Percentiles rank a stretch among this genome's conserved stretches.
Conservation (phyloP, 306 rosid species). For the Prosopis cineraria region DNA sequence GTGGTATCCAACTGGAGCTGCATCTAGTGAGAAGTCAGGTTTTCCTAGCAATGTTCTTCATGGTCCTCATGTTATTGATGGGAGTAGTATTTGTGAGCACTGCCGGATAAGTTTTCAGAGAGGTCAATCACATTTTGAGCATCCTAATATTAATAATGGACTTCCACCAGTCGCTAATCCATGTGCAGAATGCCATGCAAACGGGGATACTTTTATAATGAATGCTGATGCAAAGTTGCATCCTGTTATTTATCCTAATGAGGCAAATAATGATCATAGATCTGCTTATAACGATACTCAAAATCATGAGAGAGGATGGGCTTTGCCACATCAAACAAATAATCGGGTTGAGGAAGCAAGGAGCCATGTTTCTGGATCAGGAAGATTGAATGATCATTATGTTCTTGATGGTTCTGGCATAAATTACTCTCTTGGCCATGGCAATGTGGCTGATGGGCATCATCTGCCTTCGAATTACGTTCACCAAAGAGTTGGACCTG, state of each 20-base stretch:
- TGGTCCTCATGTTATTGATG: conserved; percentile 45
- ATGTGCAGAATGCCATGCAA: conserved; percentile 66
- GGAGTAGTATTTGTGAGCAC: conserved; percentile 72
- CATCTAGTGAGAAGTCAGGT: conserved; percentile 54
- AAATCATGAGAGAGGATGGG: conserved; percentile 77
- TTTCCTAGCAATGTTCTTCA: too few species aligned
- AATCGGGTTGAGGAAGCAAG: conserved; percentile 64
- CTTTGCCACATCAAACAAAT: conserved; percentile 57
- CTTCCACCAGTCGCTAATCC: conserved; percentile 50
- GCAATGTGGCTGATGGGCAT: conserved; percentile 59
- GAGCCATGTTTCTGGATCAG: conserved; percentile 55
- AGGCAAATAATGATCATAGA: conserved; percentile 56
- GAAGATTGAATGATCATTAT: conserved; percentile 64
- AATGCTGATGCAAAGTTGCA: conserved; percentile 77
- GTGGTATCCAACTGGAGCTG: conserved; percentile 64
- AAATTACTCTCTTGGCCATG: conserved; percentile 60
- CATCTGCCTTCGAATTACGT: conserved; percentile 51
- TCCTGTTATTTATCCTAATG: conserved; percentile 60
- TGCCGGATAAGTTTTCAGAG: conserved; percentile 74
- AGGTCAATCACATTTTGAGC: conserved; percentile 68
- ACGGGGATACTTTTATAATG: conserved; percentile 54
- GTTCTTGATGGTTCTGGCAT: conserved; percentile 62
- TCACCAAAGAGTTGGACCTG: conserved; percentile 62
- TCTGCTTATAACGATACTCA: conserved; percentile 59
- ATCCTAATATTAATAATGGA: conserved; percentile 60